Conservation (phyloP, 495 filamentous ascomycete genomes). For the Neurospora pannonica region DNA sequence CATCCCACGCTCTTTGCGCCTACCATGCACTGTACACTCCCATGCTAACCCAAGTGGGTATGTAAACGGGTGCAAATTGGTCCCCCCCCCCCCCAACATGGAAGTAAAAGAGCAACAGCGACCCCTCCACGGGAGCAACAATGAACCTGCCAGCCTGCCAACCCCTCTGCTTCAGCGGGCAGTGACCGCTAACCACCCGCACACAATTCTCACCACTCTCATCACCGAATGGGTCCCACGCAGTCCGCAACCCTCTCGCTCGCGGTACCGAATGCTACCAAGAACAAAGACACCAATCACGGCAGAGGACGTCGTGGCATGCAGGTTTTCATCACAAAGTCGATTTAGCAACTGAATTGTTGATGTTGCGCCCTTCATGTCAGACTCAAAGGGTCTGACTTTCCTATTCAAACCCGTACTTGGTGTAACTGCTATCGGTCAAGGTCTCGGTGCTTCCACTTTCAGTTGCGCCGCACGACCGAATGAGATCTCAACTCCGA, state of each 20-base stretch:
- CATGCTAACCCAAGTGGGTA: background rate
- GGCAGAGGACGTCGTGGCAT: conserved; percentile 2
- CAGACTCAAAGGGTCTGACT: background rate
- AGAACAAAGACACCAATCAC: conserved; percentile 12
- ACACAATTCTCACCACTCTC: background rate
- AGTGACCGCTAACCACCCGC: background rate
- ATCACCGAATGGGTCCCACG: background rate
- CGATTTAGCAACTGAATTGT: conserved; percentile 15
- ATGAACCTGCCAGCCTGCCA: background rate
- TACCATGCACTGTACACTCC: no score
- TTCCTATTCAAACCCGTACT: background rate
- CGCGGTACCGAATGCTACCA: background rate
- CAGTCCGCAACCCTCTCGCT: background rate
- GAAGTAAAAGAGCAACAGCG: background rate
- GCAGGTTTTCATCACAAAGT: conserved; percentile 17
- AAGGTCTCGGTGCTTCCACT: background rate
- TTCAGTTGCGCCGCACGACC: background rate
- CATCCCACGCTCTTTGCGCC: background rate
- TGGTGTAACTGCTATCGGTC: no score
- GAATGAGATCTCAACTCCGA: background rate
- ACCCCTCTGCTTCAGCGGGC: background rate
- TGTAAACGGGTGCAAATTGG: background rate
- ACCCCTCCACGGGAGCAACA: background rate
- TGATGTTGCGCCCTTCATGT: background rate
- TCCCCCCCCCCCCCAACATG: background rate